Conservation (phyloP, 2,329 filamentous ascomycete genomes). For the Cercospora zeae-maydis region DNA sequence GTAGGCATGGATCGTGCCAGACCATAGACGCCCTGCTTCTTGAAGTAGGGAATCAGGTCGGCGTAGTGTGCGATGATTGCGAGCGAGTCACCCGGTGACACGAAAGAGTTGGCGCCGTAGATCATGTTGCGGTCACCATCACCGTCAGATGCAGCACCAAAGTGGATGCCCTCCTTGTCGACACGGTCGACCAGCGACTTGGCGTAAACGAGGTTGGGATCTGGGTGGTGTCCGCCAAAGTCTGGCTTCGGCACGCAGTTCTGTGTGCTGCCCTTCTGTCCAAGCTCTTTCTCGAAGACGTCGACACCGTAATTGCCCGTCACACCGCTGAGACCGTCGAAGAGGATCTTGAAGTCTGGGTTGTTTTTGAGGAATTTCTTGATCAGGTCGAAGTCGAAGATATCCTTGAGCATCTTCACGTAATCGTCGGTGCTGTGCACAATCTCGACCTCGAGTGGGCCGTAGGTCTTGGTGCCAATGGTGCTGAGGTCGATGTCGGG, state of each 20-base stretch:
- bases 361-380: constrained; percentile 85
- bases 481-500: constrained; percentile 79
- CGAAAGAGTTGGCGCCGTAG: constrained; percentile 93
- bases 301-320: constrained; percentile 92
- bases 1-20: constrained; percentile 97
- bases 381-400: constrained; percentile 97
- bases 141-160: constrained; percentile 92
- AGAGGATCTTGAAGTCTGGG: constrained; percentile 92
- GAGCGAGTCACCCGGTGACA: constrained; percentile 93
- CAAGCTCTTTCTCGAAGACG: constrained; percentile 92
- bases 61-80: constrained; percentile 98
- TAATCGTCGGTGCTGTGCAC: constrained; percentile 93
- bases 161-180: constrained; percentile 86
- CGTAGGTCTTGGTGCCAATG: constrained; percentile 80
- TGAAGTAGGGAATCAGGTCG: constrained; percentile 95
- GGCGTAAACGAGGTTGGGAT: constrained; percentile 96
- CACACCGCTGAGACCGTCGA: constrained; percentile 90
- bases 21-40: constrained; percentile 93
- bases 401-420: constrained; percentile 91
- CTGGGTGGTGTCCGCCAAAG: constrained; percentile 95
- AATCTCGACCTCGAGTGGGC: constrained; percentile 86
- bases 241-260: constrained; percentile 91
- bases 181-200: constrained; percentile 92
- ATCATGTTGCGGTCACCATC: constrained; percentile 99
- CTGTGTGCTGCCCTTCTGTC: constrained; percentile 75